Evolutionary conservation across 2,329 filamentous ascomycete species (phyloP).

Genomic region (Berkeleyomyces basicola): DNA sequence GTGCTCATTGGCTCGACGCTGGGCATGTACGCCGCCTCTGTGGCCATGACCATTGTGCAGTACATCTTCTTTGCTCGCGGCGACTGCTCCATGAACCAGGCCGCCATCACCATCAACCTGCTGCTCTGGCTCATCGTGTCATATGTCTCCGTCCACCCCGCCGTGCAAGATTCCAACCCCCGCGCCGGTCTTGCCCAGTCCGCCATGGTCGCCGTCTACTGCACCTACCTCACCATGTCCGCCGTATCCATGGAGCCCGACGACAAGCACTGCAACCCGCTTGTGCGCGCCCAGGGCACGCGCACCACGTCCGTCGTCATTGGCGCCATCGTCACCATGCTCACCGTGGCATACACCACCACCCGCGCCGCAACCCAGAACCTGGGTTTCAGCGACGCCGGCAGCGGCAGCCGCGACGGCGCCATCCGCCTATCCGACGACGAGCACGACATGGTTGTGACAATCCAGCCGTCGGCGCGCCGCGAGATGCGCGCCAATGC

Average conservation of each 20-base stretch:
- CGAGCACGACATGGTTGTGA: constrained; percentile 71
- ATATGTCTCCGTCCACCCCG: constrained; percentile 72
- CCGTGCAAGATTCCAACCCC: constrained; percentile 78
- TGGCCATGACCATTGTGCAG: constrained; percentile 92
- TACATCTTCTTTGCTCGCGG: constrained; percentile 84
- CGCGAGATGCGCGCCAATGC: constrained; percentile 89
- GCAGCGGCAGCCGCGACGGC: constrained; percentile 20
- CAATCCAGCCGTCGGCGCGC: constrained; percentile 58
- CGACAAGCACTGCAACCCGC: constrained; percentile 80
- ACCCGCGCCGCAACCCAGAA: constrained; percentile 89
- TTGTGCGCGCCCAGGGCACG: constrained; percentile 71
- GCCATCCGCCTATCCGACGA: constrained; percentile 32
- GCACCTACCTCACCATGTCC: constrained; percentile 95
- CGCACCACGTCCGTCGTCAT: constrained; percentile 81
- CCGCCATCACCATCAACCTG: constrained; percentile 87
- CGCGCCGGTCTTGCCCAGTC: constrained; percentile 93
- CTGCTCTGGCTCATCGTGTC: constrained; percentile 68
- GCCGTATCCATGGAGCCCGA: constrained; percentile 98
- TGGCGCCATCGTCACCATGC: constrained; percentile 87
- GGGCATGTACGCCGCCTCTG: constrained; percentile 78
- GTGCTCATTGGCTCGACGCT: constrained; percentile 84
- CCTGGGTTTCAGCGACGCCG: constrained; percentile 47
- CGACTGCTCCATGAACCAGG: constrained; percentile 88
- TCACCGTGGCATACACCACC: constrained; percentile 94
- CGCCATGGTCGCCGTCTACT: constrained; percentile 94